Conservation (phyloP, 768 basidiomycete species). For the Termitomyces sp. region DNA sequence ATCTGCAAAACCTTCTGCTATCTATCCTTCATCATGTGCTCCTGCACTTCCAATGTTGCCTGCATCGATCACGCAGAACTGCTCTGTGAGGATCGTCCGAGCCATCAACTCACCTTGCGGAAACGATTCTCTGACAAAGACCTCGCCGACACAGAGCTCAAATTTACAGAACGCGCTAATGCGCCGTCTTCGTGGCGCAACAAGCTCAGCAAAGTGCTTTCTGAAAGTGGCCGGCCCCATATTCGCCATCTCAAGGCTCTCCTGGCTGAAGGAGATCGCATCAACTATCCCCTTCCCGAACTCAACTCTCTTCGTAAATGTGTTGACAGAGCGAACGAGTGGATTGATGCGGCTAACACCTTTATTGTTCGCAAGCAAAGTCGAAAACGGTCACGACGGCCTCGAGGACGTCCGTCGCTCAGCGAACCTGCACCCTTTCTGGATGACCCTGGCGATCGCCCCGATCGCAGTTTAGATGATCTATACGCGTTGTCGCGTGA, state of each 20-base stretch:
- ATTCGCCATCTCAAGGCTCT: conserved; percentile 78
- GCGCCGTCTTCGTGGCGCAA: conserved; percentile 74
- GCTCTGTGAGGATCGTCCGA: conserved; percentile 59
- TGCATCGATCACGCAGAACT: conserved; percentile 84
- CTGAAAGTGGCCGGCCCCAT: conserved; percentile 67
- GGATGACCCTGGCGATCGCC: conserved; percentile 64
- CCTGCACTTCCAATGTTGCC: conserved; percentile 73
- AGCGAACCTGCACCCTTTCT: conserved; percentile 34
- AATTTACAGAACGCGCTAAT: conserved; percentile 68
- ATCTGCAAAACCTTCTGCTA: conserved; percentile 95
- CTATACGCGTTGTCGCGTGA: conserved; percentile 68
- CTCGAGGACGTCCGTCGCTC: conserved; percentile 51
- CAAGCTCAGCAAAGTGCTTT: conserved; percentile 65
- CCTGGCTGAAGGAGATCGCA: conserved; percentile 87
- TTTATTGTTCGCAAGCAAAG: conserved; percentile 80
- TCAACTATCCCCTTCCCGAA: conserved; percentile 73
- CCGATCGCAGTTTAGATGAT: conserved; percentile 70
- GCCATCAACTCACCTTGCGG: conserved; percentile 58
- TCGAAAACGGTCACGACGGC: conserved; percentile 70
- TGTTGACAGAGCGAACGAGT: conserved; percentile 78
- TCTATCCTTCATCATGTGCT: conserved; percentile 86
- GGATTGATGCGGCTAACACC: conserved; percentile 82
- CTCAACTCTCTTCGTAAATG: conserved; percentile 72
- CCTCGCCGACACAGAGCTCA: conserved; percentile 61
- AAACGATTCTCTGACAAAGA: conserved; percentile 83